Conservation (phyloP, 352 stramenopile genomes). For the Phytophthora citrophthora region DNA sequence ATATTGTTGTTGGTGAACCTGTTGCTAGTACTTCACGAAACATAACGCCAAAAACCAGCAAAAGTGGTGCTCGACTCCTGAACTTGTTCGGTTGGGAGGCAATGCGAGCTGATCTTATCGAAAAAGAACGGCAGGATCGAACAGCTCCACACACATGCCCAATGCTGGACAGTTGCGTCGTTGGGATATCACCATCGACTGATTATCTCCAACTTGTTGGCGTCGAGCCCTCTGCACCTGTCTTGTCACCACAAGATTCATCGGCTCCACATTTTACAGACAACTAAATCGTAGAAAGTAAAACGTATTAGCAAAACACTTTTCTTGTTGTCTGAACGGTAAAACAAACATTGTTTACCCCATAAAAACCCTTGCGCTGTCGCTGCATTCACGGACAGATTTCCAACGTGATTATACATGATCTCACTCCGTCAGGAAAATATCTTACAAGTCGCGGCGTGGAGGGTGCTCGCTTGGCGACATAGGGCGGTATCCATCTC, state of each 20-base stretch:
- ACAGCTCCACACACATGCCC: not conserved
- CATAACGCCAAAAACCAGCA: conserved; percentile 20
- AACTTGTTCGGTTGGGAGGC: conserved; percentile 55
- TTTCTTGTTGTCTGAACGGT: too few species aligned
- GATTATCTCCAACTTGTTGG: conserved; percentile 30
- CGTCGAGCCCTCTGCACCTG: conserved; percentile 19
- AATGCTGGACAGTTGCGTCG: conserved; percentile 9
- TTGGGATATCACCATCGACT: conserved; percentile 13
- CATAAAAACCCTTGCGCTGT: not conserved
- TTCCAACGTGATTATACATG: conserved; percentile 18
- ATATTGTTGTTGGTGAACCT: conserved; percentile 16
- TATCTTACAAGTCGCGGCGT: conserved; percentile 28
- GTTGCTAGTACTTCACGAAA: conserved; percentile 9
- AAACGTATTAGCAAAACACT: conserved; percentile 5
- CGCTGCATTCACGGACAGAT: conserved; percentile 1
- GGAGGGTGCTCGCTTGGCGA: conserved; percentile 34
- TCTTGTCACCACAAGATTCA: conserved; percentile 21
- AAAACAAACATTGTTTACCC: conserved; percentile 12
- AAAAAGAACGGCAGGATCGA: conserved; percentile 43
- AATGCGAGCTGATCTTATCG: conserved; percentile 47
- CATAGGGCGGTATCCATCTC: conserved; percentile 46
- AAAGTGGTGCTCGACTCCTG: conserved; percentile 28
- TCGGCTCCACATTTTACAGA: conserved; percentile 28
- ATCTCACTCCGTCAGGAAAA: conserved; percentile 7
- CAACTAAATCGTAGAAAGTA: conserved; percentile 7